Conservation (phyloP, 2,329 filamentous ascomycete genomes). For the Pezizomycotina sp. region DNA sequence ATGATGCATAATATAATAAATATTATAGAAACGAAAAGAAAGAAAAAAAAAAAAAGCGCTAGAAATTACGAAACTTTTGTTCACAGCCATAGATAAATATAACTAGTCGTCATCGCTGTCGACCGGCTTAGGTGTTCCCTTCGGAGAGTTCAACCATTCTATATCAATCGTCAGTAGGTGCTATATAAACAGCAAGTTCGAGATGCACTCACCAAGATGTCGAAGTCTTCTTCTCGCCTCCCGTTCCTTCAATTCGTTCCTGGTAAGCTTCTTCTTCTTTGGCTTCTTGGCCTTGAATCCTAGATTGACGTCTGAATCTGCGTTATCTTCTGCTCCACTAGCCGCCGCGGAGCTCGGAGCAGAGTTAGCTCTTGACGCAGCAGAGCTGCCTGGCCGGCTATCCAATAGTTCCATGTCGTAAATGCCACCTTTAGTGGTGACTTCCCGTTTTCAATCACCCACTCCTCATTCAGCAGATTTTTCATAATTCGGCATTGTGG, state of each 20-base stretch:
- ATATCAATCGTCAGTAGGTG: too few relatives aligned
- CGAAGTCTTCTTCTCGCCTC: constrained; percentile 74
- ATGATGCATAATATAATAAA: too few relatives aligned
- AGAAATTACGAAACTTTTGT: too few relatives aligned
- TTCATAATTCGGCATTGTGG: constrained; percentile 99
- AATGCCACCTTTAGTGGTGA: constrained; percentile 37
- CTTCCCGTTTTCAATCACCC: constrained; percentile 78
- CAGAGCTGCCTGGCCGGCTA: constrained; percentile 39
- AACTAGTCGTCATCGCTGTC: background rate
- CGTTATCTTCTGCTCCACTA: constrained; percentile 45
- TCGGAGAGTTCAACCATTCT: constrained; percentile 67
- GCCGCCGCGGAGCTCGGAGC: constrained; percentile 70
- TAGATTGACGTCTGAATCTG: constrained; percentile 33
- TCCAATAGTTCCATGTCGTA: constrained; percentile 11
- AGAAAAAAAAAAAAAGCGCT: background rate
- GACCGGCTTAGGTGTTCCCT: too few relatives aligned
- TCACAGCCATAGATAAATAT: background rate
- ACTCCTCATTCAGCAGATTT: constrained; percentile 87
- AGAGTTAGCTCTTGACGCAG: constrained; percentile 39
- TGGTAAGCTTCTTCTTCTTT: constrained; percentile 97
- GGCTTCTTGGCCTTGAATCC: constrained; percentile 71
- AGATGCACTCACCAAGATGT: constrained; percentile 44
- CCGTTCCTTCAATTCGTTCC: constrained; percentile 86
- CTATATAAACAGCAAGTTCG: too few relatives aligned
- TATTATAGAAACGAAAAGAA: too few relatives aligned